These are phyloP conservation scores for Crepidotus variabilis DNA, from an alignment of 768 basidiomycete species.

Conservation along the genomic window DNA sequence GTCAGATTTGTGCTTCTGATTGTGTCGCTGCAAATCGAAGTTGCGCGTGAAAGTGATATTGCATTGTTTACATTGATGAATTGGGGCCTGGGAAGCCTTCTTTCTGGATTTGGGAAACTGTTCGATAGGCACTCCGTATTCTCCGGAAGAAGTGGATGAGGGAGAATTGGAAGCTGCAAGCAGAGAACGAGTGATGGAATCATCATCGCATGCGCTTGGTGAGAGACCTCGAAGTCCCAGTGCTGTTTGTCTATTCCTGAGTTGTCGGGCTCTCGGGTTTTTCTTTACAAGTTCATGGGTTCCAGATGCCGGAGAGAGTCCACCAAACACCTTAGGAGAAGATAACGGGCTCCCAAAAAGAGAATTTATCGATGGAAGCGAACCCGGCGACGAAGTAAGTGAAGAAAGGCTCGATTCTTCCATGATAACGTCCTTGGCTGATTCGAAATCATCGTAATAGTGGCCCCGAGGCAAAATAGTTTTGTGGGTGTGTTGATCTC, in stretches of 20 bases:
- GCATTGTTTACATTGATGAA: conserved; percentile 1
- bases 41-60: conserved; percentile 4
- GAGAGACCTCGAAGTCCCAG: not conserved
- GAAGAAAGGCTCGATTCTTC: not conserved
- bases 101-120: not conserved
- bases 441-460: not conserved
- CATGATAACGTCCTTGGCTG: not conserved
- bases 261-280: too few relatives aligned
- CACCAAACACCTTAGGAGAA: not conserved
- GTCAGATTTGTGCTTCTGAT: conserved; percentile 6
- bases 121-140: not conserved
- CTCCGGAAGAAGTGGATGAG: not conserved
- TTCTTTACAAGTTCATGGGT: too few relatives aligned
- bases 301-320: too few relatives aligned
- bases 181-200: not conserved
- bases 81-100: not conserved
- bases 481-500: not conserved
- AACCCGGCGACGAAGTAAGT: not conserved
- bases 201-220: not conserved
- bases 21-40: conserved; percentile 8
- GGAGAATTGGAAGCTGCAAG: not conserved
- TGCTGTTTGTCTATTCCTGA: too few relatives aligned
- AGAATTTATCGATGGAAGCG: not conserved
- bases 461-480: too few relatives aligned
- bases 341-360: not conserved